Evolutionary conservation across 2,329 filamentous ascomycete genomes (phyloP).

Genomic region (Apiospora rasikravindrae): DNA sequence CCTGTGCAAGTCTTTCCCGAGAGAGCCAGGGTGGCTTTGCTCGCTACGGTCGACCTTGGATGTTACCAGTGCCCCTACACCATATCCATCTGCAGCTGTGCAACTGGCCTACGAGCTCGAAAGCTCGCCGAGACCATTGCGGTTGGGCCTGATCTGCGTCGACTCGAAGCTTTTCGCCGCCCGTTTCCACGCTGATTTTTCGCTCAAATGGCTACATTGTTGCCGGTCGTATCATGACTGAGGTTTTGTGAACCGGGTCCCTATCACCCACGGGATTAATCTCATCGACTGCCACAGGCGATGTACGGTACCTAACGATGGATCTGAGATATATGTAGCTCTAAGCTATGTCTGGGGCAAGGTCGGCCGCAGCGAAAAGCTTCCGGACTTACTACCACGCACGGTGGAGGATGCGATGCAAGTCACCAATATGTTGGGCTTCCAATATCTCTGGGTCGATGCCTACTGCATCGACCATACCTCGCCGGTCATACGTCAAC

Average conservation of each 20-base stretch:
- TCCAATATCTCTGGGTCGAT: background rate
- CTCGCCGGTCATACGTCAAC: no score
- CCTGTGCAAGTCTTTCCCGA: background rate
- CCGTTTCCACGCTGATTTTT: background rate
- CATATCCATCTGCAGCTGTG: background rate
- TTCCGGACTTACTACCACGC: background rate
- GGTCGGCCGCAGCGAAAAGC: background rate
- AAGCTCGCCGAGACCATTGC: no score
- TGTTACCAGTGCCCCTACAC: background rate
- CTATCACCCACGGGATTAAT: background rate
- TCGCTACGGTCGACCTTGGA: background rate
- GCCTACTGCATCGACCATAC: background rate
- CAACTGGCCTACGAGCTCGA: background rate
- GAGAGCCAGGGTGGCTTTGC: background rate
- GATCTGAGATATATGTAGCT: background rate
- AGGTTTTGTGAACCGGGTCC: accelerated
- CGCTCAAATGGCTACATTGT: background rate
- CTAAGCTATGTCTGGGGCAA: background rate
- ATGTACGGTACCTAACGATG: background rate
- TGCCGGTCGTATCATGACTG: background rate
- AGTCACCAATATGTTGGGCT: background rate
- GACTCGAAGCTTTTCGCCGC: background rate
- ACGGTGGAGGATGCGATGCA: background rate
- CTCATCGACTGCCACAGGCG: background rate
- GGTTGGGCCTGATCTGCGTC: background rate